phyloP scores from a whole-genome alignment of 257 asterid genomes.

The Nicotiana tomentosiformis region DNA sequence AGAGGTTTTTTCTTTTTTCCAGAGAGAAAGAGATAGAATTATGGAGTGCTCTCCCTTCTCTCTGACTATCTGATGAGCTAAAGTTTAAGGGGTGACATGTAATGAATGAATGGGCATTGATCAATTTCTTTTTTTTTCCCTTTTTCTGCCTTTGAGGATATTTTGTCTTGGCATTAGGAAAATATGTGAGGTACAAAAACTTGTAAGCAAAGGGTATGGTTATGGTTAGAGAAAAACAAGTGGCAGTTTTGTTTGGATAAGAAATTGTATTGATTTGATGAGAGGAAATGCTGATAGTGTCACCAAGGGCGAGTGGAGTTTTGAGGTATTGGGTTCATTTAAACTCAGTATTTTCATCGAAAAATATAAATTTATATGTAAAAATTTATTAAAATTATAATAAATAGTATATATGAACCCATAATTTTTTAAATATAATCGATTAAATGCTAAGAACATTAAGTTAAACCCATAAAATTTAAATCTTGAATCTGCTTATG shows the following conservation, averaged over 20 bases:
- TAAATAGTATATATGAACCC: no score
- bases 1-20: slow-evolving; percentile 4
- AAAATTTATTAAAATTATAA: no score
- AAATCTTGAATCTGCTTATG: no score
- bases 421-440: no score
- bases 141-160: neutral
- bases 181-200: slow-evolving; percentile 25
- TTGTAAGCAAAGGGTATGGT: slow-evolving; percentile 27
- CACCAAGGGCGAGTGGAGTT: no score
- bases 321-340: no score
- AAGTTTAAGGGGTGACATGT: slow-evolving; percentile 12
- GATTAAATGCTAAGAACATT: no score
- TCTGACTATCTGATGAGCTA: neutral
- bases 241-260: slow-evolving; percentile 29
- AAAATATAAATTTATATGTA: no score
- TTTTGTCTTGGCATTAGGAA: neutral
- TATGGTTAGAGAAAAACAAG: slow-evolving; percentile 28
- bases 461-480: no score
- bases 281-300: neutral
- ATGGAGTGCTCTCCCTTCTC: neutral
- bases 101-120: slow-evolving; percentile 11
- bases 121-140: neutral
- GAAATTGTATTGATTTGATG: slow-evolving; percentile 17
- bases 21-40: slow-evolving; percentile 18
- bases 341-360: no score